Base-by-base conservation (phyloP, 2,329 filamentous ascomycete genomes). In the Colletotrichum agaves region DNA sequence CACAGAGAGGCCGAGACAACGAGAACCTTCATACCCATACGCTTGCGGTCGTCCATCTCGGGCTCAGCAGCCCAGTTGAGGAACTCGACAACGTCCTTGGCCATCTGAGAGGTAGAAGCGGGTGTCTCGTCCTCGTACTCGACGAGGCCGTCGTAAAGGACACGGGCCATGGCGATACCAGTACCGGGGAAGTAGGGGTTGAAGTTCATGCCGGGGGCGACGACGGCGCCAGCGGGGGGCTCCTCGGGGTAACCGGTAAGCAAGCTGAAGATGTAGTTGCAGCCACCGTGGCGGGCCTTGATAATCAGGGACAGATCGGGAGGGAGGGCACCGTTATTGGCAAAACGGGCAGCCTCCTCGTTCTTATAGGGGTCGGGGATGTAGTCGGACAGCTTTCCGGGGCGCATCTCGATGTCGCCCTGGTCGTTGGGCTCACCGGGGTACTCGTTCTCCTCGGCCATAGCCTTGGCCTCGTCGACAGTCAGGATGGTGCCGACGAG, bases 121-220 rank as follows among this genome's bases (percentile, higher is more conserved):
- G 94, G 93, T 46, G 96, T 99, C 71, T 88, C 94, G 74, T 99
- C 96, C 81, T 99, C 96, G 84, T 98, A 99, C 82, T 99, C 96
- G 71, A 99, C 96, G 66, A 99, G 85, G 72, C 93, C 96, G 74
- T 99, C 96, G 84, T 97, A 99, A 69, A 99, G 90, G 70, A 98
- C 96, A 89, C 96, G 95, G 75, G 91, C 95, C 96, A 99, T 99
- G 77, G 93, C 96, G 81, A 99, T 99, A 79, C 95, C 95, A 75
- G 96, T 98, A 79, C 96, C 96, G 66, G 96, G 96, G 91, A 99
- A 99, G 88, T 98, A 99, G 69, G 96, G 96, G 89, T 99, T 99
- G 90, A 99, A 99, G 90, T 98, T 98, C 83, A 99, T 90, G 77
- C 96, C 96, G 70, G 90, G 89, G 75, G 90, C 91, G 69, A 99